A percentile compares a stretch with the other conserved stretches of the same genome.
Evolutionary conservation across 2,329 filamentous ascomycete species (phyloP).

Genomic region (Podosphaera aphanis): DNA sequence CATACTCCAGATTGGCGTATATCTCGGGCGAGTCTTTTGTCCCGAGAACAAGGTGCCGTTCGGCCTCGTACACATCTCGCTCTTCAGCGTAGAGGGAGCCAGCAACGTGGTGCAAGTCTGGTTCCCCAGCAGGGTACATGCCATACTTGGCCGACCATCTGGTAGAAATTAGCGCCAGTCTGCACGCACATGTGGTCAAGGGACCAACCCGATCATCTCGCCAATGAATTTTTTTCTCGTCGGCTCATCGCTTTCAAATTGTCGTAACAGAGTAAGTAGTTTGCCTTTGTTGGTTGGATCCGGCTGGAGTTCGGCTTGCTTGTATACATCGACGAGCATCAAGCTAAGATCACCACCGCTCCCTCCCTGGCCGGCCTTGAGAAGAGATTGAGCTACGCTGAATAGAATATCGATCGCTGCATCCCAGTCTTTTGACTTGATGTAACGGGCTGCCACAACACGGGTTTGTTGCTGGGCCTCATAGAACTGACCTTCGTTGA

Average conservation of each 20-base stretch:
- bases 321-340: slow-evolving; percentile 75
- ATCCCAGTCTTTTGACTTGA: slow-evolving; percentile 64
- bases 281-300: slow-evolving; percentile 53
- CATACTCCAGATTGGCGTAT: slow-evolving; percentile 65
- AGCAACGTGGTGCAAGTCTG: slow-evolving; percentile 80
- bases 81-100: slow-evolving; percentile 81
- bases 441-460: slow-evolving; percentile 80
- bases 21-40: slow-evolving; percentile 70
- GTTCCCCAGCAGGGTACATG: slow-evolving; percentile 74
- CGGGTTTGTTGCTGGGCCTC: slow-evolving; percentile 97
- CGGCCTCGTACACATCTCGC: slow-evolving; percentile 78
- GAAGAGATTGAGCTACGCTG: slow-evolving; percentile 60
- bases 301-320: slow-evolving; percentile 57
- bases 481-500: slow-evolving; percentile 80
- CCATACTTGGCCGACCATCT: slow-evolving; percentile 72
- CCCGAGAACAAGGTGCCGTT: slow-evolving; percentile 69
- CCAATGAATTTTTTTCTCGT: slow-evolving; percentile 80
- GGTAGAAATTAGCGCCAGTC: slow-evolving; percentile 3
- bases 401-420: slow-evolving; percentile 73
- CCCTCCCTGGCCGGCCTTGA: slow-evolving; percentile 81
- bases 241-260: slow-evolving; percentile 66
- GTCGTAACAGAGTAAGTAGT: slow-evolving; percentile 52
- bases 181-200: neutral
- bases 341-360: slow-evolving; percentile 78
- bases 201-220: slow-evolving; percentile 50